Conservation (phyloP, 176 grass and related monocot genomes). For the Triticum urartu region DNA sequence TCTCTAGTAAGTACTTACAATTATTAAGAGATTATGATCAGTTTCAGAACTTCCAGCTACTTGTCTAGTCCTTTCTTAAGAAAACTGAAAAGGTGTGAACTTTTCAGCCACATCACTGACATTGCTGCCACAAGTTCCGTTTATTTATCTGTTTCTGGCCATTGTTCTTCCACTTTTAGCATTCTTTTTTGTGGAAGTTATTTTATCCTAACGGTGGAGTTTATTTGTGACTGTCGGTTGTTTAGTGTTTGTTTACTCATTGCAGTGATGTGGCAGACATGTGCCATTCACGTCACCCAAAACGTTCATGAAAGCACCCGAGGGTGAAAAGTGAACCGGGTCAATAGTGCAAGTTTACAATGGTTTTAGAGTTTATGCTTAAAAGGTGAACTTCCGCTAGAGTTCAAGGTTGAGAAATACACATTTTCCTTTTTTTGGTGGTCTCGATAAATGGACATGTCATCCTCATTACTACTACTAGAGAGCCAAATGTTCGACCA, state of each 20-base stretch:
- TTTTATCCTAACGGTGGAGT: neutral
- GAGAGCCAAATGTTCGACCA: conserved; percentile 9
- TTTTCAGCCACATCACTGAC: neutral
- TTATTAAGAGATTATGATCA: neutral
- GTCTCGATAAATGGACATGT: neutral
- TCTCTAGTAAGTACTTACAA: neutral
- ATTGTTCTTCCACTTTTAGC: neutral
- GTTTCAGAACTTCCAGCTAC: neutral
- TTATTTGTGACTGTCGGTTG: neutral
- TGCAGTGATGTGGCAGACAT: too few species aligned
- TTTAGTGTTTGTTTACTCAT: too few species aligned
- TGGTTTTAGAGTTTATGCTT: neutral
- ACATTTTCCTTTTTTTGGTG: neutral
- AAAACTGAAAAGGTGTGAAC: neutral
- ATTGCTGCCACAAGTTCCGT: neutral
- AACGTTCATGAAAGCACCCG: neutral
- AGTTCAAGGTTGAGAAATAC: neutral
- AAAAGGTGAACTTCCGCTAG: neutral
- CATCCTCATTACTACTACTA: neutral
- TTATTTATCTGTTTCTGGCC: neutral
- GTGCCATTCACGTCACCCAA: too few species aligned
- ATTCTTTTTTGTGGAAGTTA: neutral
- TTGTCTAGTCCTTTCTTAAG: neutral
- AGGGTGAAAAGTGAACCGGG: neutral
- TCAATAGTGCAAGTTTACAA: neutral